A percentile compares a stretch with the other conserved stretches of the same genome.
Conservation (phyloP, 2,329 filamentous ascomycete species). For the Pseudogymnoascus pannorum region DNA sequence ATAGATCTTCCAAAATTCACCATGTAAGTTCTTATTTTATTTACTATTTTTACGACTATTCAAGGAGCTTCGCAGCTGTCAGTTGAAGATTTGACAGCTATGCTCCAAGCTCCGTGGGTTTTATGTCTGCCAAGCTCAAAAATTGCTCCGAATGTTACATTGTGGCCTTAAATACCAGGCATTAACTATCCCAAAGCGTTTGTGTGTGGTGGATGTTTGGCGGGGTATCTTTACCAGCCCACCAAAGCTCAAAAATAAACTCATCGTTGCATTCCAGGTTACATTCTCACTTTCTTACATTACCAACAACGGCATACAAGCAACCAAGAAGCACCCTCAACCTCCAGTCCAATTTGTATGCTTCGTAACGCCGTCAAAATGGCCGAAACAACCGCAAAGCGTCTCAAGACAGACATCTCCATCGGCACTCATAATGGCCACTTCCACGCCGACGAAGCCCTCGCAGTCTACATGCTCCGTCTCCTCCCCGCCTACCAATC, state of each 20-base stretch:
- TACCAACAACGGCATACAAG: slow-evolving; percentile 2
- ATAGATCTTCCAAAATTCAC: background rate
- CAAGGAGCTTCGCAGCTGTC: background rate
- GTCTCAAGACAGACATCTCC: slow-evolving; percentile 64
- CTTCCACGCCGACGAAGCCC: slow-evolving; percentile 97
- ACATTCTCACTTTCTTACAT: background rate
- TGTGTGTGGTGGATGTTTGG: background rate
- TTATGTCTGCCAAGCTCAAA: background rate
- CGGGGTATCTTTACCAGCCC: background rate
- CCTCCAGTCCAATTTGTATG: slow-evolving; percentile 29
- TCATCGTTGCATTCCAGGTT: background rate
- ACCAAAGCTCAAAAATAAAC: background rate
- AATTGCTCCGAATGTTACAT: background rate
- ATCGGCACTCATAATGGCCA: slow-evolving; percentile 93
- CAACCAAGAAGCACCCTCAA: background rate
- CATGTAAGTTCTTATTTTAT: background rate
- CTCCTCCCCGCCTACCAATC: slow-evolving; percentile 72
- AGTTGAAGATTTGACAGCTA: background rate
- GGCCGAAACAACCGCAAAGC: slow-evolving; percentile 69
- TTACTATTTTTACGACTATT: background rate
- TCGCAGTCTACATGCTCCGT: slow-evolving; percentile 93
- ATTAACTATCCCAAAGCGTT: background rate
- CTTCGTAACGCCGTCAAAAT: slow-evolving; percentile 46
- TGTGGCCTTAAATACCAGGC: background rate
- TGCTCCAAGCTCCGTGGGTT: background rate